Conservation (phyloP, 192 early-diverging fungal species). For the Lunasporangiospora selenospora region DNA sequence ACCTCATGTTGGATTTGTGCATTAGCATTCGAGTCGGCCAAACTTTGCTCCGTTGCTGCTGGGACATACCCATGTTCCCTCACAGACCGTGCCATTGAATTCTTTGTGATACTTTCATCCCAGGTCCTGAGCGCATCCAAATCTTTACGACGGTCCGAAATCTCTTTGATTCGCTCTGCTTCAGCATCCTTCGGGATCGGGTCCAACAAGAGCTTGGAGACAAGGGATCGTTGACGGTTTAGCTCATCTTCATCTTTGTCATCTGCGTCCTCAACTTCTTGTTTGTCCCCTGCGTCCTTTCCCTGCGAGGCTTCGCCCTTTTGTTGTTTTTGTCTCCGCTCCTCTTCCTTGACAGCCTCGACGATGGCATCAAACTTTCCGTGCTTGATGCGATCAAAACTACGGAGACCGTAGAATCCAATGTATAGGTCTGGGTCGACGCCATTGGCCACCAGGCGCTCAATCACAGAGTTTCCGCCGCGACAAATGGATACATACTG, state of each 20-base stretch:
- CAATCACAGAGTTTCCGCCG: constrained; percentile 76
- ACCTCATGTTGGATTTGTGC: constrained; percentile 9
- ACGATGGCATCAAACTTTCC: constrained; percentile 48
- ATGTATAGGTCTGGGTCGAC: constrained; percentile 72
- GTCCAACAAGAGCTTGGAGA: constrained; percentile 21
- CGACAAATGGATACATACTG: constrained; percentile 85
- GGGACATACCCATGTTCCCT: constrained; percentile 38
- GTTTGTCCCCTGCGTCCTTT: neutral
- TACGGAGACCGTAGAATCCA: constrained; percentile 80
- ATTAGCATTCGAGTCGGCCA: constrained; percentile 14
- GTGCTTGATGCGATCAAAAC: constrained; percentile 75
- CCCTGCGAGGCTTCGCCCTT: too few relatives aligned
- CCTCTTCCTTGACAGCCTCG: constrained; percentile 37
- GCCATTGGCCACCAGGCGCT: constrained; percentile 59
- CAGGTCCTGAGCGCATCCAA: constrained; percentile 20
- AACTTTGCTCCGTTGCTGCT: constrained; percentile 16
- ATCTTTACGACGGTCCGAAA: constrained; percentile 12
- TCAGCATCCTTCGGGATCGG: constrained; percentile 24
- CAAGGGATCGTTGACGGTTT: constrained; percentile 1
- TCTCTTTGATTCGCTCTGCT: constrained; percentile 23
- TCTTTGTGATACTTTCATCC: constrained; percentile 44
- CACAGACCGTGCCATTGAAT: constrained; percentile 22
- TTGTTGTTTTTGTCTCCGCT: too few relatives aligned
- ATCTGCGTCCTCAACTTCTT: neutral
- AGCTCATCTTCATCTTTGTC: neutral